A percentile compares a stretch with the other conserved stretches of the same genome.
Conservation (phyloP, 805 yeast species). For the Ogataea trehaloabstinens region DNA sequence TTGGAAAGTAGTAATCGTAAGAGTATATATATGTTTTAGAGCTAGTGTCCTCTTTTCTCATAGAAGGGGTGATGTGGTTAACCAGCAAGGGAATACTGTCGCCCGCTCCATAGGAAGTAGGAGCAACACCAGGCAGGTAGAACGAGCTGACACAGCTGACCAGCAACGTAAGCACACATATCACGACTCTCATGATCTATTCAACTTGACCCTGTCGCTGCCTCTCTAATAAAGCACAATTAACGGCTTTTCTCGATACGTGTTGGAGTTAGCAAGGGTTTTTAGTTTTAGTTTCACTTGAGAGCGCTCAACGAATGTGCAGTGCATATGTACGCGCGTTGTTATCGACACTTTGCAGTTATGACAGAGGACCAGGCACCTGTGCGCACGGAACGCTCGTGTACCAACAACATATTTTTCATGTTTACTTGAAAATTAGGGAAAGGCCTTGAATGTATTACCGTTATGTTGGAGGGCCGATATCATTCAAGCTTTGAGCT, state of each 20-base stretch:
- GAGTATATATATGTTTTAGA: slow-evolving; percentile 63
- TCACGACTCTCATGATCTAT: neutral
- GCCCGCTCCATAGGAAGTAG: slow-evolving; percentile 76
- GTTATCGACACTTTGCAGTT: too few relatives aligned
- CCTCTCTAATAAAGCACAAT: too few relatives aligned
- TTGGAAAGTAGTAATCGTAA: slow-evolving; percentile 79
- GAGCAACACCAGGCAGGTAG: slow-evolving; percentile 95
- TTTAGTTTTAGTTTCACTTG: too few relatives aligned
- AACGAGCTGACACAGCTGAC: slow-evolving; percentile 47
- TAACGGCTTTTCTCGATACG: too few relatives aligned
- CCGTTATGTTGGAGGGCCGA: too few relatives aligned
- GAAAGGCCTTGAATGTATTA: too few relatives aligned
- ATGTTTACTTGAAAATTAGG: neutral
- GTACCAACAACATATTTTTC: neutral
- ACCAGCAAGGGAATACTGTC: slow-evolving; percentile 78
- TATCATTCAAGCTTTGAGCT: too few relatives aligned
- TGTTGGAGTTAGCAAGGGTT: too few relatives aligned
- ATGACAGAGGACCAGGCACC: neutral
- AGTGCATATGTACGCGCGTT: too few relatives aligned
- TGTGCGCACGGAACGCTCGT: neutral
- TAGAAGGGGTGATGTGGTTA: slow-evolving; percentile 85
- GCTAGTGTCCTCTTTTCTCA: slow-evolving; percentile 39
- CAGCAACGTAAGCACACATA: neutral
- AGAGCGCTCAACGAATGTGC: too few relatives aligned
- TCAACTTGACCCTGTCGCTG: too few relatives aligned